phyloP scores from a whole-genome alignment of 2,329 filamentous ascomycete genomes.

The Neofusicoccum sp. region DNA sequence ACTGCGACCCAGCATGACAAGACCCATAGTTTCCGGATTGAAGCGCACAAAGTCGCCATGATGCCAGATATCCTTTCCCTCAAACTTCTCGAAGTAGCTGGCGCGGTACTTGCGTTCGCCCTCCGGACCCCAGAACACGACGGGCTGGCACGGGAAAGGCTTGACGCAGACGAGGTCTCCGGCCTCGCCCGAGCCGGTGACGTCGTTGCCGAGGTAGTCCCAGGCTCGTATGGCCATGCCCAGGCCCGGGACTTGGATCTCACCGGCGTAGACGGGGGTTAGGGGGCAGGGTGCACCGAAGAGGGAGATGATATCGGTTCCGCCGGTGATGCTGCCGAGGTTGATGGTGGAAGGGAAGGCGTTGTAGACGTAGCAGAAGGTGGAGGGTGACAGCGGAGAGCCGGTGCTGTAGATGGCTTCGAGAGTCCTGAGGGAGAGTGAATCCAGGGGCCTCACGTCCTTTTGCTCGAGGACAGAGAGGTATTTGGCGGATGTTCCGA shows the following conservation, averaged over 20 bases:
- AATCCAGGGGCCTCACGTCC: conserved; percentile 55
- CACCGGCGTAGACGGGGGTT: conserved; percentile 49
- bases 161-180: conserved; percentile 85
- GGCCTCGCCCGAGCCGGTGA: conserved; percentile 63
- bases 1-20: conserved; percentile 88
- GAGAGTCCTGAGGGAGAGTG: conserved; percentile 59
- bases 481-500: conserved; percentile 93
- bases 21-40: conserved; percentile 68
- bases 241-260: conserved; percentile 50
- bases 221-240: conserved; percentile 52
- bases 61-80: conserved; percentile 67
- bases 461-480: conserved; percentile 87
- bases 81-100: conserved; percentile 86
- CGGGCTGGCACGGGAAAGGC: conserved; percentile 87
- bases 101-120: conserved; percentile 75
- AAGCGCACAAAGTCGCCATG: conserved; percentile 87
- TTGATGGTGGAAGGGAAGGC: conserved; percentile 80
- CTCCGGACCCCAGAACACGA: conserved; percentile 77
- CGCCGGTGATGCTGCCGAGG: conserved; percentile 89
- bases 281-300: conserved; percentile 77
- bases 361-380: conserved; percentile 84
- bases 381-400: conserved; percentile 86
- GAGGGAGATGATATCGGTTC: conserved; percentile 93
- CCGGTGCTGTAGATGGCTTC: conserved; percentile 92
- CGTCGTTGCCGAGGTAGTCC: conserved; percentile 56